Base-by-base conservation (phyloP, 75 land plant genomes). In the Selaginella tamariscina region DNA sequence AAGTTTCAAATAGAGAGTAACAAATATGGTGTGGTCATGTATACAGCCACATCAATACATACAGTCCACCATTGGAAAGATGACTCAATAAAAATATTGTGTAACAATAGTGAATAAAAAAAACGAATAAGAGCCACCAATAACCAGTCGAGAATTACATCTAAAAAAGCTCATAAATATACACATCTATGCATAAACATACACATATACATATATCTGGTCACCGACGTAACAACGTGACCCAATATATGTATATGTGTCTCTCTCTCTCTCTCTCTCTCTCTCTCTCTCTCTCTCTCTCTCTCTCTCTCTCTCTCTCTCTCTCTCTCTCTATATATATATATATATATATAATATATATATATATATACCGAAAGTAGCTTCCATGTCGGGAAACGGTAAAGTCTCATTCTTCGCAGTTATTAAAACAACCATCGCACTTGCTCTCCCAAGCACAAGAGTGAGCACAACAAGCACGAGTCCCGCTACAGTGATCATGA, bases 371-470 rank as follows among this genome's bases (percentile, higher is more conserved):
- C 80, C 78, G 54, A 78, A 78, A 65, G 66, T 71, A 26, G 80
- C 78, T 30, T 78, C 80, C 32, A 75, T 70, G 30, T 78, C 80
- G 15, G 80, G 80, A 26, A 79, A 79, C 30, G 80, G 79, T 62
- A 78, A 30, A 39, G 81, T 49, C 49, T 76, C 81, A 33, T 79
- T 79, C 26, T 68, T 60, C 18, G 65, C 39, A n/a, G 81, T 79
- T 70, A 79, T 54, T 1, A 79, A 57, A 13, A 73, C 75, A 11
- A 78, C 31, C 1, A 78, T 71, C 54, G 74, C 64, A 54, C 65
- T 78, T 2, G 64, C 80, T 55, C 80, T 78, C n/a, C 75, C 80
- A 11, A 78, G 73, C 26, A 78, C 33, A 23, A 78, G 75, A 49
- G 81, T 77, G 20, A 78, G 68, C 18, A 71, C 56, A 26, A 78